Evolutionary conservation across 805 yeast species (phyloP), one percentile per base, ranked within the genome.

Genomic region (Candida caryicola): DNA sequence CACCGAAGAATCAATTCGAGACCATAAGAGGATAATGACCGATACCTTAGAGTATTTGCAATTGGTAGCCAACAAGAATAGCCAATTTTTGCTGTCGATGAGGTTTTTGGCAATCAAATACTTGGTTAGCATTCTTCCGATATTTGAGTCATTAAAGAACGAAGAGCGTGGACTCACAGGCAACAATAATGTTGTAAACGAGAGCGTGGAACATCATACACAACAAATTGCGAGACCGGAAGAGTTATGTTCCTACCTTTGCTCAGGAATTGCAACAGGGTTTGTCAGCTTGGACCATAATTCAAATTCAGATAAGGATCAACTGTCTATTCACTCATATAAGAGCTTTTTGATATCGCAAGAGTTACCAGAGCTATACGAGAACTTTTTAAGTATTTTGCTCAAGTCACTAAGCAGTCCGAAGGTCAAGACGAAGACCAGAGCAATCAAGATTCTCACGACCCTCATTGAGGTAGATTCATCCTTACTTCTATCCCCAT

Each of bases 371-470:
- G 47, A 55, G 3, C 54, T 71, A 2, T 81, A 81, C 49, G 82
- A 81, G 15, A 66, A 64, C 2, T 78, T 82, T 37, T 45, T 85
- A 35, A 60, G 59, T 17, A 59, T 79, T 12, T 57, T 85, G 3
- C 48, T 82, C 17, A 41, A 40, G 4, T 47, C 55, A 2, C 44
- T 67, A 25, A 59, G 59, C n/a, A 61, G 66, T 15, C 21, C 54
- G 2, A 58, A 57, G 37, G 52, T 60, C 7, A 66, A 64, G 33
- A 44, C 57, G 1, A 58, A 56, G 28, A 52, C 85, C 0, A 76
- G 80, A 34, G 88, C 93, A 0, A 69, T 88, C 12, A 82, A 79
- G 43, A 74, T 79, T 29, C 59, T 88, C 13, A 70, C 89, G 0
- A 52, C 66, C 9, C 51, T 88, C 13, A 69, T 83, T 3, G 67